These are phyloP conservation scores for Ambrosia hybrid DNA, from an alignment of 140 eudicot species.

Conservation along the genomic window DNA sequence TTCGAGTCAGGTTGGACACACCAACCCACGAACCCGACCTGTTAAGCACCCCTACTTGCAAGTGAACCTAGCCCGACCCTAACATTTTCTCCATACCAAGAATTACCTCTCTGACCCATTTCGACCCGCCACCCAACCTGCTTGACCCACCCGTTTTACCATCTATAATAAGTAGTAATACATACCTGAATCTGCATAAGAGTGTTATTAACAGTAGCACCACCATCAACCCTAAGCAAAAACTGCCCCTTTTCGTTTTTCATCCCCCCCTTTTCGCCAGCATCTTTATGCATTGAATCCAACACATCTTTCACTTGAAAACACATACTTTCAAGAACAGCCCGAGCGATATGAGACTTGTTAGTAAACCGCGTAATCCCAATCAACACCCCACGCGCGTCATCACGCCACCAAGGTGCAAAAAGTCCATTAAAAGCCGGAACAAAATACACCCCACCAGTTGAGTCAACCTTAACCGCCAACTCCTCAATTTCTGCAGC, in stretches of 20 bases:
- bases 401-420: slow-evolving; percentile 99
- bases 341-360: slow-evolving; percentile 84
- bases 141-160: background rate
- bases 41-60: too few relatives aligned
- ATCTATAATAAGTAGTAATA: background rate
- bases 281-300: slow-evolving; percentile 98
- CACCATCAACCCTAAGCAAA: slow-evolving; percentile 91
- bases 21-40: too few relatives aligned
- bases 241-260: slow-evolving; percentile 73
- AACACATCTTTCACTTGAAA: slow-evolving; percentile 96
- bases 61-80: background rate
- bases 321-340: slow-evolving; percentile 98
- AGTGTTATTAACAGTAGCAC: slow-evolving; percentile 78
- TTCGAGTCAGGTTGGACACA: too few relatives aligned
- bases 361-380: slow-evolving; percentile 94
- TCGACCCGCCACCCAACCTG: slow-evolving; percentile 9
- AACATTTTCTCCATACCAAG: too few relatives aligned
- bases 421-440: slow-evolving; percentile 96
- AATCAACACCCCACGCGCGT: slow-evolving; percentile 96
- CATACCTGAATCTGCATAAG: slow-evolving; percentile 94
- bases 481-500: slow-evolving; percentile 88
- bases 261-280: slow-evolving; percentile 62
- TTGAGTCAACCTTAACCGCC: slow-evolving; percentile 73
- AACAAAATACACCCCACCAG: slow-evolving; percentile 92
- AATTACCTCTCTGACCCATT: background rate